Percentiles rank a stretch among this genome's conserved stretches.
These are phyloP conservation scores for Fistulinella prunicolor DNA, from an alignment of 768 basidiomycete species.

Conservation along the genomic window DNA sequence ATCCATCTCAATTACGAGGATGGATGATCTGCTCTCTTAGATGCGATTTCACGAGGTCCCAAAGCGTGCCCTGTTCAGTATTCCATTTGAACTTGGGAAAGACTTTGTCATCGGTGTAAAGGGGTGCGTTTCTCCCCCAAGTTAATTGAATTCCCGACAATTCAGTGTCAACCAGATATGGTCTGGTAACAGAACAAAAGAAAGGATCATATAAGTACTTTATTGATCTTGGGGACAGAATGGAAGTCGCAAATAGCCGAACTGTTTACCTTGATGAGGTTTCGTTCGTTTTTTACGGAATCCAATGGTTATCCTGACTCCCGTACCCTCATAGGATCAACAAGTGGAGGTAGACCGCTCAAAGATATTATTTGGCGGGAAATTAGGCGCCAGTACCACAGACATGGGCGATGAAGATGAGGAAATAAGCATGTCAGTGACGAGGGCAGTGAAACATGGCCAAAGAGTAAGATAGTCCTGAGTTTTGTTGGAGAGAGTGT, in stretches of 20 bases:
- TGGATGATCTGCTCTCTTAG: constrained; percentile 73
- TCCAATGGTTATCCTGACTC: constrained; percentile 2
- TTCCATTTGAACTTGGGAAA: constrained; percentile 77
- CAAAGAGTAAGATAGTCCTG: constrained; percentile 42
- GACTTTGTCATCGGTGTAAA: constrained; percentile 77
- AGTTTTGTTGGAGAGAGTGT: background rate
- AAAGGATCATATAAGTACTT: constrained; percentile 84
- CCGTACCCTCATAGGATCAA: constrained; percentile 20
- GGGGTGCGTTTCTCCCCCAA: constrained; percentile 48
- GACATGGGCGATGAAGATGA: constrained; percentile 34
- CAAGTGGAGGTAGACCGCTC: constrained; percentile 27
- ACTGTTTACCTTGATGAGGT: constrained; percentile 78
- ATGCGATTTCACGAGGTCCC: constrained; percentile 81
- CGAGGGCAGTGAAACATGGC: constrained; percentile 46
- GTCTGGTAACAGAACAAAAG: constrained; percentile 83
- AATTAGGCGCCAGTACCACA: constrained; percentile 36
- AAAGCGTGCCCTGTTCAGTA: constrained; percentile 78
- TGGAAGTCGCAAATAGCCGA: constrained; percentile 70
- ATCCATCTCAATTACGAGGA: constrained; percentile 71
- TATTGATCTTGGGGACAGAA: constrained; percentile 68
- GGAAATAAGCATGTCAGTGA: constrained; percentile 36
- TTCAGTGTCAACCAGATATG: constrained; percentile 83
- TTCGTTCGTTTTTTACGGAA: background rate
- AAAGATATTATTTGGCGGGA: constrained; percentile 31
- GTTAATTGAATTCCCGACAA: no score